Evolutionary conservation across 805 yeast species (phyloP).

Genomic region (Yamadazyma insecticola): DNA sequence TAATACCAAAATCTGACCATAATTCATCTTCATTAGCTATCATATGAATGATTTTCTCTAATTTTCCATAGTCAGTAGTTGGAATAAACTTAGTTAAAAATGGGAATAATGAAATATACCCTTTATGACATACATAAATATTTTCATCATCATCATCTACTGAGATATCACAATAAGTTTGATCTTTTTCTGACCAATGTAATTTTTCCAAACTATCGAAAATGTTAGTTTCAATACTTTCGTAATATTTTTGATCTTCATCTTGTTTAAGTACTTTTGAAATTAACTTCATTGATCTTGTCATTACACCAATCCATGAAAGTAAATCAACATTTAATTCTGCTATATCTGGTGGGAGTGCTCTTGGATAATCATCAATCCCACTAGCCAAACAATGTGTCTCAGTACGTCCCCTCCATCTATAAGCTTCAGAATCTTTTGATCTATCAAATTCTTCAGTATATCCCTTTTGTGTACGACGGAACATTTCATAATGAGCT

Average conservation of each 20-base stretch:
- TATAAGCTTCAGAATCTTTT: slow-evolving; percentile 54
- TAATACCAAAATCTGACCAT: slow-evolving; percentile 74
- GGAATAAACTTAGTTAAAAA: slow-evolving; percentile 64
- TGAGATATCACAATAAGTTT: slow-evolving; percentile 78
- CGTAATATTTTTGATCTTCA: slow-evolving; percentile 56
- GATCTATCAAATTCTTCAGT: slow-evolving; percentile 65
- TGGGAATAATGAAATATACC: slow-evolving; percentile 85
- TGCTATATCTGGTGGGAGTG: slow-evolving; percentile 73
- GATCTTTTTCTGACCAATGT: slow-evolving; percentile 72
- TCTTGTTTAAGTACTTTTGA: slow-evolving; percentile 57
- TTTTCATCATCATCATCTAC: slow-evolving; percentile 69
- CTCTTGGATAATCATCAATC: slow-evolving; percentile 91
- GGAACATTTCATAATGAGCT: slow-evolving; percentile 80
- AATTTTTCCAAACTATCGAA: slow-evolving; percentile 60
- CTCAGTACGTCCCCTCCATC: slow-evolving; percentile 91
- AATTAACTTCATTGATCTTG: slow-evolving; percentile 71
- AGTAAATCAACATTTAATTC: slow-evolving; percentile 88
- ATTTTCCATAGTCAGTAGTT: slow-evolving; percentile 38
- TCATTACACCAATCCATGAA: slow-evolving; percentile 93
- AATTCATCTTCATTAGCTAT: slow-evolving; percentile 68
- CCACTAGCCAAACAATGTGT: slow-evolving; percentile 91
- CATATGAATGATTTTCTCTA: slow-evolving; percentile 50
- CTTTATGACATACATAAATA: slow-evolving; percentile 75
- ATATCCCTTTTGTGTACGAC: slow-evolving; percentile 74
- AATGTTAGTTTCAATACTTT: slow-evolving; percentile 51